Evolutionary conservation across 768 basidiomycete species (phyloP).

Genomic region (Mycena belliarum): DNA sequence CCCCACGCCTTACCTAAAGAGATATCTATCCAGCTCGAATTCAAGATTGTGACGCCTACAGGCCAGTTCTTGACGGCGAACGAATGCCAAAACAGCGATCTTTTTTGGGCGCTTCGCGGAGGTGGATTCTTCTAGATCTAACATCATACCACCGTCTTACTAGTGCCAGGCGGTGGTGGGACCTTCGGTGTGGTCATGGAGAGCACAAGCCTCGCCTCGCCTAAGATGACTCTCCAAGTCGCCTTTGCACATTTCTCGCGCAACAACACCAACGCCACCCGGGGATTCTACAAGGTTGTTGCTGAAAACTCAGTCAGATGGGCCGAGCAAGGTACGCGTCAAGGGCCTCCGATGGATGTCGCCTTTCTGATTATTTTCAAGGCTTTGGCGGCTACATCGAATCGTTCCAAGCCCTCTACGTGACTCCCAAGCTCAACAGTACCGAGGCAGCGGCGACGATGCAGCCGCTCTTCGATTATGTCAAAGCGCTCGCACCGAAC

Average conservation of each 20-base stretch:
- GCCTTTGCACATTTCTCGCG: conserved; percentile 23
- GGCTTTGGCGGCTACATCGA: conserved; percentile 38
- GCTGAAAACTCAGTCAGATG: conserved; percentile 26
- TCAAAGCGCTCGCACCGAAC: conserved; percentile 10
- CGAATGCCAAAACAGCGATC: conserved; percentile 37
- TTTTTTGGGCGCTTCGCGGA: conserved; percentile 39
- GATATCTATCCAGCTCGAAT: conserved; percentile 28
- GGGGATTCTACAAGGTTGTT: conserved; percentile 26
- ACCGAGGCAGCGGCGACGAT: conserved; percentile 31
- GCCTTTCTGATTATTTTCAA: background rate
- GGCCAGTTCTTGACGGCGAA: conserved; percentile 36
- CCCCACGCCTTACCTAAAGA: background rate
- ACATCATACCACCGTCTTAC: background rate
- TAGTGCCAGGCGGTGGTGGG: conserved; percentile 25
- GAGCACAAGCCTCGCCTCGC: conserved; percentile 25
- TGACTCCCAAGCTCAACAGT: conserved; percentile 31
- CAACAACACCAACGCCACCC: conserved; percentile 20
- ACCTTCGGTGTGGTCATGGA: conserved; percentile 30
- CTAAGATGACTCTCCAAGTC: conserved; percentile 24
- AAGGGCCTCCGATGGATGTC: no score
- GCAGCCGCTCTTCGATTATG: conserved; percentile 26
- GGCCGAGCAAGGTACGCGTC: conserved; percentile 26
- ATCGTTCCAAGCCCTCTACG: conserved; percentile 27
- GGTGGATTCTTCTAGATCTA: background rate
- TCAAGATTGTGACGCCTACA: conserved; percentile 40